Evolutionary conservation across 2,329 filamentous ascomycete species (phyloP).

Genomic region (Rhinocladiella similis): DNA sequence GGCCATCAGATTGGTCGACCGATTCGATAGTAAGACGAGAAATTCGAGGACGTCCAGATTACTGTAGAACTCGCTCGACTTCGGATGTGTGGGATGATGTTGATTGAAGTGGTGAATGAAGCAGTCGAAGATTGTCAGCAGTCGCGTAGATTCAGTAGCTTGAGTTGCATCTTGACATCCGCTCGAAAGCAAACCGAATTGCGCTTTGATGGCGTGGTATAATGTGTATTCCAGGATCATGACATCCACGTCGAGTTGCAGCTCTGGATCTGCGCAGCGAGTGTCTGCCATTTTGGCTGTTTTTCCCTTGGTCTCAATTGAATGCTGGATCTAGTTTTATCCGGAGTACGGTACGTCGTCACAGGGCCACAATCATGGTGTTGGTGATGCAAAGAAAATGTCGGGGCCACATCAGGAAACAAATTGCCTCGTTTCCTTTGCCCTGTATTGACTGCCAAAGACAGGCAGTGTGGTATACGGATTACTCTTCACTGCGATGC

Average conservation of each 20-base stretch:
- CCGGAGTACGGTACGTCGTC: no score
- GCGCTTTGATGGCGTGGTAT: conserved; percentile 23
- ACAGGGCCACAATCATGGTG: no score
- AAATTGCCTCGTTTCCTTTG: neutral
- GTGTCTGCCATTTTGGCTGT: conserved; percentile 21
- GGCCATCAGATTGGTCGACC: neutral
- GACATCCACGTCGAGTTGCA: conserved; percentile 28
- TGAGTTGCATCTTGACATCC: neutral
- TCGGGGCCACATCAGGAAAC: neutral
- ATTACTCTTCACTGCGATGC: neutral
- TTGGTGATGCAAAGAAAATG: no score
- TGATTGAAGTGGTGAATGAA: conserved; percentile 22
- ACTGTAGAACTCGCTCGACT: conserved; percentile 2
- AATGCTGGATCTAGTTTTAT: no score
- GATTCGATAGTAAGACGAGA: conserved; percentile 16
- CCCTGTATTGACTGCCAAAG: neutral
- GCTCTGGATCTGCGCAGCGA: conserved; percentile 24
- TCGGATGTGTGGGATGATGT: conserved; percentile 11
- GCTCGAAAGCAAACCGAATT: conserved; percentile 8
- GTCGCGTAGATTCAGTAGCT: neutral
- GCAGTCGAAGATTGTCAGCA: conserved; percentile 14
- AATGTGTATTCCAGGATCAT: conserved; percentile 31
- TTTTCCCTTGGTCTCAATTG: no score
- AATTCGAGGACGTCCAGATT: conserved; percentile 23
- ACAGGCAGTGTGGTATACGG: neutral